Base-by-base conservation (phyloP, 768 basidiomycete genomes). In the Pholiota conissans region DNA sequence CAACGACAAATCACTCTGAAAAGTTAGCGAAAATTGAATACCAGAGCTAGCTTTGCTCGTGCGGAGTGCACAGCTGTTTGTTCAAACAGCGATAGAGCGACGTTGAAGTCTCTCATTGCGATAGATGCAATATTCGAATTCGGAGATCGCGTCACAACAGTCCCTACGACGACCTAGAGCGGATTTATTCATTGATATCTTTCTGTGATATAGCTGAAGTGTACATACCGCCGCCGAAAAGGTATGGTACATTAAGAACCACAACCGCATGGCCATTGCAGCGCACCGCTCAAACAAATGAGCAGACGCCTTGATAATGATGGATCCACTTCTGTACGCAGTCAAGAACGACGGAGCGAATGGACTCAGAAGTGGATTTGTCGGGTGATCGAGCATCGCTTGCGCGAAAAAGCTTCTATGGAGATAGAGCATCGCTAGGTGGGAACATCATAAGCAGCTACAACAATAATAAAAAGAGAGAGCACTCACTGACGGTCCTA, bases 321-420 rank as follows among this genome's bases (percentile, higher is more conserved):
- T 71, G 5, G 77, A 81, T 5, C 81, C 82, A 51, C 76, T 77
- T 32, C 81, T 71, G 64, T 80, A 83, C 2, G 81, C 81, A 10
- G 83, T 81, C 56, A 85, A 65, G 65, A 84, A 82, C 7, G 82
- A 84, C 4, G 81, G 79, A 0, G 82, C 81, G 57, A 81, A 85
- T 0, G 81, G 79, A 56, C 81, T 82, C 9, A 81, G 69, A 26
- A 84, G 71, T 1, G 84, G 84, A 62, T 84, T 83, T 11, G 73
- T 65, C 1, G 83, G 82, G 59, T 78, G 72, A 61, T 83, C 81
- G 8, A 83, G 72, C 73, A 84, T 76, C 5, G 82, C 81, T 61
- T 84, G 81, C 3, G 82, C 82, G 52, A 83, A 84, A 71, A 80
- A 84, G 59, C 81, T 81, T 47, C 82, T 69, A 60, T 84, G 83